These are phyloP conservation scores for Herpomyces periplanetae DNA, from an alignment of 2,329 filamentous ascomycete genomes.

Conservation along the genomic window DNA sequence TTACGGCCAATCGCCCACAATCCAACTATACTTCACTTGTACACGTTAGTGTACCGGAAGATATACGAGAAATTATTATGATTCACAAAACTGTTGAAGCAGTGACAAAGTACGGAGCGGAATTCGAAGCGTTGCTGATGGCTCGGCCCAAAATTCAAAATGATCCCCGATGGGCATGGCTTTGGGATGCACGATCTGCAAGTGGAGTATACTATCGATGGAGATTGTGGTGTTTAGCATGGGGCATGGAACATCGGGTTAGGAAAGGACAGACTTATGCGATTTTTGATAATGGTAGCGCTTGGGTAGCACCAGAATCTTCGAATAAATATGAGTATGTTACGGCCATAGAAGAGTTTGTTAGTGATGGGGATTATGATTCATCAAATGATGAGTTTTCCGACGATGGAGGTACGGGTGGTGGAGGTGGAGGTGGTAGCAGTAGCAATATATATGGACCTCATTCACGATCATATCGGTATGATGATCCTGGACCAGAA, in stretches of 20 bases:
- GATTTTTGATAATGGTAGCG: conserved; percentile 32
- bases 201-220: conserved; percentile 73
- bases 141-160: conserved; percentile 37
- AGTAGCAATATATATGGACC: conserved; percentile 7
- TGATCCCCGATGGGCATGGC: conserved; percentile 69
- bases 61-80: conserved; percentile 35
- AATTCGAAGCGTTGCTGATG: conserved; percentile 79
- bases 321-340: conserved; percentile 41
- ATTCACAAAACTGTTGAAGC: conserved; percentile 63
- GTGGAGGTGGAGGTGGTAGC: conserved; percentile 9
- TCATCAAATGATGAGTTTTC: conserved; percentile 51
- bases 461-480: conserved; percentile 5
- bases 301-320: conserved; percentile 36
- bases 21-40: too few relatives aligned
- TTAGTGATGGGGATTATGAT: conserved; percentile 48
- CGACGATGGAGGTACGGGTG: conserved; percentile 11
- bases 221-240: conserved; percentile 56
- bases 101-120: conserved; percentile 35
- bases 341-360: conserved; percentile 33
- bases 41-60: conserved; percentile 23
- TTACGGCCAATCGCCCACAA: too few relatives aligned
- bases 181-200: conserved; percentile 45
- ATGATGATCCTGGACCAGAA: conserved; percentile 6
- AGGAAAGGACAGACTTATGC: conserved; percentile 14
- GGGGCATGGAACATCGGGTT: conserved; percentile 15